Conservation (phyloP, 768 basidiomycete species). For the Tephrocybe sp. region DNA sequence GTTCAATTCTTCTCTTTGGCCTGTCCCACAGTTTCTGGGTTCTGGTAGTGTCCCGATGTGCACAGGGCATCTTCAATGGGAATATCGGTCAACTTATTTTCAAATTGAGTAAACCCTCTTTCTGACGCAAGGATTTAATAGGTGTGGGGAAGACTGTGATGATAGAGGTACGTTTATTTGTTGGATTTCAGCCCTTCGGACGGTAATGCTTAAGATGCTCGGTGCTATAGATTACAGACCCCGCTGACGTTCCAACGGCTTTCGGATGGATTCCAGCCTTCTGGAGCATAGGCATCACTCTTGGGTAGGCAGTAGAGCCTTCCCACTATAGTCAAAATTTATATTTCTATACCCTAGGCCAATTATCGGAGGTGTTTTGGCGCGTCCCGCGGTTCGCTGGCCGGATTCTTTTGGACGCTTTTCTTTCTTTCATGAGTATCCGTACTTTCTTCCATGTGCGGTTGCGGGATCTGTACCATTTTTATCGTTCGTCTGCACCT, state of each 20-base stretch:
- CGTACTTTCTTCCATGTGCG: conserved; percentile 30
- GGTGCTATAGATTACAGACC: conserved; percentile 10
- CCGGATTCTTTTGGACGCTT: conserved; percentile 20
- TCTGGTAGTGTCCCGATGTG: conserved; percentile 23
- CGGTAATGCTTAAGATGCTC: not conserved
- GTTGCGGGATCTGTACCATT: conserved; percentile 14
- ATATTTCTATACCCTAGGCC: conserved; percentile 14
- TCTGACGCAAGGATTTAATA: too few relatives aligned
- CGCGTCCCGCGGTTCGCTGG: conserved; percentile 26
- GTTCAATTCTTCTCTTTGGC: conserved; percentile 31
- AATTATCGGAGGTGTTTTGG: conserved; percentile 26
- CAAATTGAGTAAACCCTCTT: not conserved
- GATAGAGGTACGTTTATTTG: conserved; percentile 4
- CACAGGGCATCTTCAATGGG: conserved; percentile 36
- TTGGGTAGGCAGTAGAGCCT: conserved; percentile 16
- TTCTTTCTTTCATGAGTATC: conserved; percentile 23
- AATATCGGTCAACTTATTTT: conserved; percentile 29
- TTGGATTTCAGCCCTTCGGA: not conserved
- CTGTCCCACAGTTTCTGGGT: conserved; percentile 28
- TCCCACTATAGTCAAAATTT: not conserved
- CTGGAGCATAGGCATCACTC: conserved; percentile 14
- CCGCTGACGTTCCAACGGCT: conserved; percentile 6
- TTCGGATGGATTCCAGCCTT: conserved; percentile 13
- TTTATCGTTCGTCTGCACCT: conserved; percentile 12
- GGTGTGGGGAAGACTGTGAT: conserved; percentile 1